Evolutionary conservation across 75 land plant species (phyloP).

Genomic region (Ceratopteris richardii): DNA sequence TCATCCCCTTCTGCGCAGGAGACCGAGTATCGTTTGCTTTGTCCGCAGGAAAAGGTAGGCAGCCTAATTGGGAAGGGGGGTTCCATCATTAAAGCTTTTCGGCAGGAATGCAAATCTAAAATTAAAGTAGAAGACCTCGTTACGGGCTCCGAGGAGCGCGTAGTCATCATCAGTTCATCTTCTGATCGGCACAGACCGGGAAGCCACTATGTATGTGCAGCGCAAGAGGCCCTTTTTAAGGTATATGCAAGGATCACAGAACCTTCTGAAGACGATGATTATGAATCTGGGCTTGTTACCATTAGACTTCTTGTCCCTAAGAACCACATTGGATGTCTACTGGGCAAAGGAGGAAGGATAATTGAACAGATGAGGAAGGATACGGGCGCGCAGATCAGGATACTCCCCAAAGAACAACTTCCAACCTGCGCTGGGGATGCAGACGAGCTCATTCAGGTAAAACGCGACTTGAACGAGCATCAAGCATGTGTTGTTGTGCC

Average conservation of each 20-base stretch:
- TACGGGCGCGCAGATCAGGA: conserved; percentile 22
- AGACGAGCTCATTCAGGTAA: conserved; percentile 36
- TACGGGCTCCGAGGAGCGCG: conserved; percentile 21
- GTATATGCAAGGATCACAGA: conserved; percentile 26
- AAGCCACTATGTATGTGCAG: conserved; percentile 2
- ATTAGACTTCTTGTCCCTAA: conserved; percentile 28
- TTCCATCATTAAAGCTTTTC: conserved; percentile 27
- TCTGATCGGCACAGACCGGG: conserved; percentile 2
- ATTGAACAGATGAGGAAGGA: conserved; percentile 28
- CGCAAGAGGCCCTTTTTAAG: conserved; percentile 26
- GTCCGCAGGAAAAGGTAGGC: conserved; percentile 34
- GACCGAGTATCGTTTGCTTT: conserved; percentile 44
- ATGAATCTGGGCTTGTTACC: conserved; percentile 10
- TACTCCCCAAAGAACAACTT: conserved; percentile 28
- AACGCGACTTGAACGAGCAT: too few species aligned
- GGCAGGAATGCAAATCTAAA: conserved; percentile 26
- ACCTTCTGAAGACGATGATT: conserved; percentile 19
- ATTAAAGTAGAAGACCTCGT: conserved; percentile 35
- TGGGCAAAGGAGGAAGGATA: conserved; percentile 58
- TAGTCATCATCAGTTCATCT: conserved; percentile 25
- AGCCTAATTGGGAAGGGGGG: conserved; percentile 59
- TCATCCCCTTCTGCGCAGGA: conserved; percentile 14
- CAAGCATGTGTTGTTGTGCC: too few species aligned
- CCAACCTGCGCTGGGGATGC: conserved; percentile 21
- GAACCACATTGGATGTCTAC: conserved; percentile 35